Percentiles rank a stretch among this genome's conserved stretches.
Evolutionary conservation across 2,329 filamentous ascomycete species (phyloP).

Genomic region (Paecilomyces fulvus): DNA sequence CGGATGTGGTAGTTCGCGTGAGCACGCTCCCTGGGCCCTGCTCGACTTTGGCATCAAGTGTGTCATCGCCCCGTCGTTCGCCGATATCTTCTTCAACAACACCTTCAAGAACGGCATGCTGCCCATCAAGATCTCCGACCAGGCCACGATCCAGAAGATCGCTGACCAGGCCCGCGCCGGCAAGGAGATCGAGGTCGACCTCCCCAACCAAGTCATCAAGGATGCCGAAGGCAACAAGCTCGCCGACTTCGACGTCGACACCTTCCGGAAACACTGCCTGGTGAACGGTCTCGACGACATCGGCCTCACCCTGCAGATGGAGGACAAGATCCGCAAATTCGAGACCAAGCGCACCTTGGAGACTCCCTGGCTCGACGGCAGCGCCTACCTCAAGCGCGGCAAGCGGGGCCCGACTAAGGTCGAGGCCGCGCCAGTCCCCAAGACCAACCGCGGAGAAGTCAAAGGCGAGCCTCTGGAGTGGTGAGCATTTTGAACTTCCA

Average conservation of each 20-base stretch:
- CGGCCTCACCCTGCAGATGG: constrained; percentile 84
- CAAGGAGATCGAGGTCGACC: constrained; percentile 79
- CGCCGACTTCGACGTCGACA: constrained; percentile 76
- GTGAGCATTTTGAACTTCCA: constrained; percentile 44
- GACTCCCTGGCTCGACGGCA: constrained; percentile 88
- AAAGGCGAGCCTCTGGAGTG: constrained; percentile 83
- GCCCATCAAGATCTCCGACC: constrained; percentile 66
- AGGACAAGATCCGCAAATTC: constrained; percentile 77
- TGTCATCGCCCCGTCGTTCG: constrained; percentile 79
- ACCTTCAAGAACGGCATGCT: constrained; percentile 99
- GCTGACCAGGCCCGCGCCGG: constrained; percentile 70
- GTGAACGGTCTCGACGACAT: constrained; percentile 94
- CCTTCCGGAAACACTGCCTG: constrained; percentile 90
- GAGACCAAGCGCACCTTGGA: constrained; percentile 67
- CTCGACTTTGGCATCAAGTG: constrained; percentile 94
- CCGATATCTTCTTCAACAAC: constrained; percentile 99
- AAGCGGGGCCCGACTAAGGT: constrained; percentile 54
- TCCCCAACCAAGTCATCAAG: constrained; percentile 75
- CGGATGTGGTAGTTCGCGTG: constrained; percentile 83
- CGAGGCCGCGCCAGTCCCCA: constrained; percentile 63
- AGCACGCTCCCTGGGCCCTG: constrained; percentile 95
- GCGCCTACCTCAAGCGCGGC: constrained; percentile 60
- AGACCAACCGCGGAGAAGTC: constrained; percentile 78
- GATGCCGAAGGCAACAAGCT: constrained; percentile 65
- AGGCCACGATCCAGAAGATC: constrained; percentile 58